Evolutionary conservation across 2,329 filamentous ascomycete species (phyloP).

Genomic region (Fusarium xyrophilum): DNA sequence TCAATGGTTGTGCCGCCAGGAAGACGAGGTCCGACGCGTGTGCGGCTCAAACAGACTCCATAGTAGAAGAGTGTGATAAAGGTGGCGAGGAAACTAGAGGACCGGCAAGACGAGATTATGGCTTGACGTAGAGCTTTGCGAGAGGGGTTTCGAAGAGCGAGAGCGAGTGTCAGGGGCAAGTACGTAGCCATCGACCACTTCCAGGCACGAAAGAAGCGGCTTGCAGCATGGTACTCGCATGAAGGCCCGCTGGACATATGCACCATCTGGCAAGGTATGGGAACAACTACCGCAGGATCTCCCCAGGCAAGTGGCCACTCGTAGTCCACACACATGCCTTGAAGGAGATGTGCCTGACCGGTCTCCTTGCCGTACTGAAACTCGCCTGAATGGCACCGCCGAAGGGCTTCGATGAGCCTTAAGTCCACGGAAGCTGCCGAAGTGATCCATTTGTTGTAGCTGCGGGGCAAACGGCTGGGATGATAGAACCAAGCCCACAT

Average conservation of each 20-base stretch:
- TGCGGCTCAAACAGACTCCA: constrained; percentile 79
- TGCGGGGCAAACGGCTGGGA: constrained; percentile 71
- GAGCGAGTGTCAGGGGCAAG: constrained; percentile 73
- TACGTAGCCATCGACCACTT: constrained; percentile 79
- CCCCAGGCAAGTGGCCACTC: constrained; percentile 73
- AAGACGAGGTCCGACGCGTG: constrained; percentile 73
- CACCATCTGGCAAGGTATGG: constrained; percentile 83
- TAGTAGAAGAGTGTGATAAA: constrained; percentile 87
- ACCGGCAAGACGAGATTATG: constrained; percentile 68
- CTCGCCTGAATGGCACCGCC: constrained; percentile 66
- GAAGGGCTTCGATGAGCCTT: constrained; percentile 77
- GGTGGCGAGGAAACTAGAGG: constrained; percentile 77
- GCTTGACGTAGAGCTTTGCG: constrained; percentile 58
- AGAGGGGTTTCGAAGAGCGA: constrained; percentile 60
- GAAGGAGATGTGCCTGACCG: constrained; percentile 71
- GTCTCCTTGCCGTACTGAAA: constrained; percentile 78
- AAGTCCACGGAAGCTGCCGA: constrained; percentile 76
- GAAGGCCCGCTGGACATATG: constrained; percentile 78
- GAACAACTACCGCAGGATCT: constrained; percentile 71
- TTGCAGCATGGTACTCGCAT: constrained; percentile 76
- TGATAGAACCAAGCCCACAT: constrained; percentile 92
- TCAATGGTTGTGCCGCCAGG: constrained; percentile 59
- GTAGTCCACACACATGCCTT: constrained; percentile 76
- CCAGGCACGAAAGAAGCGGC: constrained; percentile 73
- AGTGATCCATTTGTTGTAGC: constrained; percentile 84